Percentiles rank a stretch among this genome's conserved stretches.
These are phyloP conservation scores for Coleophoma cylindrospora DNA, from an alignment of 2,329 filamentous ascomycete genomes.

Conservation along the genomic window DNA sequence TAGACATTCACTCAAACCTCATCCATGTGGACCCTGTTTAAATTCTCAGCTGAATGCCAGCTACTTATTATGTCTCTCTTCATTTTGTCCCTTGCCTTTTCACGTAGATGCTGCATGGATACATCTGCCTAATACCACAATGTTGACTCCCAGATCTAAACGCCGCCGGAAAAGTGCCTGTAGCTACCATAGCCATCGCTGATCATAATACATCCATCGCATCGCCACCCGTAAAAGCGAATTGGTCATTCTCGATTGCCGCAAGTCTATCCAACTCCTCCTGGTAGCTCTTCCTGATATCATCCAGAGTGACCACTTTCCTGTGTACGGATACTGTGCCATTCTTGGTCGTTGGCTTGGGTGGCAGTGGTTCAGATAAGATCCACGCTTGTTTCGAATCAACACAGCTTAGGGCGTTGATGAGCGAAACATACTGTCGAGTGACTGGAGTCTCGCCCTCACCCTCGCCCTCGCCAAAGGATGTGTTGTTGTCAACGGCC, in stretches of 20 bases:
- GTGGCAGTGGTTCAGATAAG: slow-evolving; percentile 44
- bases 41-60: no score
- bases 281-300: slow-evolving; percentile 85
- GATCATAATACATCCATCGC: slow-evolving; percentile 33
- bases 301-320: slow-evolving; percentile 77
- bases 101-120: background rate
- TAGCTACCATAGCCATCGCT: background rate
- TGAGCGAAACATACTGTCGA: slow-evolving; percentile 80
- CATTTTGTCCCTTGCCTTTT: slow-evolving; percentile 3
- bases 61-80: no score
- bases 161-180: background rate
- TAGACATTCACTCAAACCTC: no score
- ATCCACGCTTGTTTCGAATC: slow-evolving; percentile 80
- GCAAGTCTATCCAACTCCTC: slow-evolving; percentile 83
- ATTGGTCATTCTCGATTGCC: slow-evolving; percentile 84
- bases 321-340: slow-evolving; percentile 44
- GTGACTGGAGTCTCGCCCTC: slow-evolving; percentile 60
- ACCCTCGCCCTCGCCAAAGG: slow-evolving; percentile 36
- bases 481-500: slow-evolving; percentile 52
- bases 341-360: slow-evolving; percentile 22
- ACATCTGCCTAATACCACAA: no score
- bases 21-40: no score
- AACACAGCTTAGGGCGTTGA: slow-evolving; percentile 88
- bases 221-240: slow-evolving; percentile 59
- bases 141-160: no score